phyloP scores from a whole-genome alignment of 1,139 yeast genomes.

The Hyphopichia khmerensis region DNA sequence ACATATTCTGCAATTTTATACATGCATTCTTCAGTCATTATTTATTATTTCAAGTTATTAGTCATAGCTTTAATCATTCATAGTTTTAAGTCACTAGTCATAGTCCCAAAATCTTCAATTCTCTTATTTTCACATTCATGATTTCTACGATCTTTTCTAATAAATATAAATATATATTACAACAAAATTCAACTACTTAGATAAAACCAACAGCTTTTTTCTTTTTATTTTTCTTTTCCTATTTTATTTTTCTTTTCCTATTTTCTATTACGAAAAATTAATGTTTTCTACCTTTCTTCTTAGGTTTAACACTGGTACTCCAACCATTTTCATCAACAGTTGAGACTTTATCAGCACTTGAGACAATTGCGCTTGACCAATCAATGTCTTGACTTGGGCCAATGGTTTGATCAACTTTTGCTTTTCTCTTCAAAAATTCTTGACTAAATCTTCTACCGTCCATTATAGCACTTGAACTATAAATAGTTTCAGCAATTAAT shows the following conservation, averaged over 20 bases:
- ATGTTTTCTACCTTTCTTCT: slow-evolving; percentile 49
- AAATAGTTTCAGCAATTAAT: slow-evolving; percentile 89
- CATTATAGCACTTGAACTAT: slow-evolving; percentile 86
- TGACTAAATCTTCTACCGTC: slow-evolving; percentile 94
- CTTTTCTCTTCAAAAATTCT: slow-evolving; percentile 81
- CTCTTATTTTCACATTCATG: background rate
- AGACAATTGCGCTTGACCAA: slow-evolving; percentile 64
- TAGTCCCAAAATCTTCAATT: background rate
- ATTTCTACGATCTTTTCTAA: background rate
- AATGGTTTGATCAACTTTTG: slow-evolving; percentile 61
- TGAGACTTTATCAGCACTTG: slow-evolving; percentile 45
- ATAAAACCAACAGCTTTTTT: background rate
- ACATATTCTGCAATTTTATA: background rate
- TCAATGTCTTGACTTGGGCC: slow-evolving; percentile 53
- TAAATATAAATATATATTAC: background rate
- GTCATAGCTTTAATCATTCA: too few species aligned
- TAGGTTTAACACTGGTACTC: slow-evolving; percentile 52
- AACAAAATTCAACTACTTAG: background rate
- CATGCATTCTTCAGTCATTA: background rate
- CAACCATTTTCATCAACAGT: slow-evolving; percentile 75
- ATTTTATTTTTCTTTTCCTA: too few species aligned
- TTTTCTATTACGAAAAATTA: slow-evolving; percentile 1
- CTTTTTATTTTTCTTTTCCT: too few species aligned
- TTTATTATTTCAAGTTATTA: too few species aligned
- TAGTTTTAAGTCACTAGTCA: background rate